A percentile compares a stretch with the other conserved stretches of the same genome.
Evolutionary conservation across 345 rosid genomes (phyloP).

Genomic region (Gossypium arboreum): DNA sequence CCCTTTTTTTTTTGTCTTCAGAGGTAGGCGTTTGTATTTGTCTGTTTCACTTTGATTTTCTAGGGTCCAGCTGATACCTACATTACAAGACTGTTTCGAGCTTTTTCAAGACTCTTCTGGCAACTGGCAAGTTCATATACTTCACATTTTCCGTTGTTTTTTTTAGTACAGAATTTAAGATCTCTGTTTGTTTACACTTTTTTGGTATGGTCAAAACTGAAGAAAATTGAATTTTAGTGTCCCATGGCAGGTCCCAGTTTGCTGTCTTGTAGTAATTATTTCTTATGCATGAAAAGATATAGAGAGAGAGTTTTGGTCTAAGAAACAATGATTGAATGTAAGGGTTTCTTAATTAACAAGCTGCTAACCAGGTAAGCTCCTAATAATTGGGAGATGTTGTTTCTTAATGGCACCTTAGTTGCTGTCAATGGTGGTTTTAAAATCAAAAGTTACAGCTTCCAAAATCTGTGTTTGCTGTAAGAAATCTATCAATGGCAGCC

Average conservation of each 20-base stretch:
- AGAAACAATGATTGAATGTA: neutral
- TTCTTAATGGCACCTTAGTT: neutral
- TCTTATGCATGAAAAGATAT: neutral
- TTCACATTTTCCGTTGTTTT: neutral
- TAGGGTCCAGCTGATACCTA: neutral
- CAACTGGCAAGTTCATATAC: neutral
- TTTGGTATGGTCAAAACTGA: neutral
- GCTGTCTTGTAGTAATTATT: neutral
- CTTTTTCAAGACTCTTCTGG: neutral
- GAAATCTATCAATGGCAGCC: neutral
- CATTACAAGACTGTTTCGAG: neutral
- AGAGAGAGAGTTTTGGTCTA: neutral
- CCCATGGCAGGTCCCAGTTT: neutral
- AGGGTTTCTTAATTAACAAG: neutral
- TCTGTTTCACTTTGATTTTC: neutral
- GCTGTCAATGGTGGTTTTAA: neutral
- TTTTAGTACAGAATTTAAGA: neutral
- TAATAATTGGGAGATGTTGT: neutral
- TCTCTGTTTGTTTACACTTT: neutral
- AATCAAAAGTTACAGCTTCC: neutral
- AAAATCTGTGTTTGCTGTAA: neutral
- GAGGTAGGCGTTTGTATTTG: neutral
- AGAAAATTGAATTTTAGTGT: neutral
- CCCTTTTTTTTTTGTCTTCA: neutral
- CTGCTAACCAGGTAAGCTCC: constrained; percentile 1